A percentile compares a stretch with the other conserved stretches of the same genome.
These are phyloP conservation scores for Gonapodya prolifera DNA, from an alignment of 192 early-diverging fungal species.

Conservation along the genomic window DNA sequence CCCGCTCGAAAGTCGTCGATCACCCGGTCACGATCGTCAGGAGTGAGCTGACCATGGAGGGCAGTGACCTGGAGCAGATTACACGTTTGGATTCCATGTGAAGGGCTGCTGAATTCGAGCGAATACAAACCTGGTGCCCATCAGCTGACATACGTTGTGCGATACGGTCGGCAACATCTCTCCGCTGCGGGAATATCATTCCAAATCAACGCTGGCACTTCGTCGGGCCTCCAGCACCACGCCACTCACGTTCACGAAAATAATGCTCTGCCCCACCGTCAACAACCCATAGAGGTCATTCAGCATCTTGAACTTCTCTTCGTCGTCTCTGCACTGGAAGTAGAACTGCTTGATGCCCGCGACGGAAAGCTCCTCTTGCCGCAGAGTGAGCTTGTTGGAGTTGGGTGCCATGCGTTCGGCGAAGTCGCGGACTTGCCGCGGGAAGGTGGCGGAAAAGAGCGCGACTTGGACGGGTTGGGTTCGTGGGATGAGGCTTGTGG, in stretches of 20 bases:
- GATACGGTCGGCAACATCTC: slow-evolving; percentile 56
- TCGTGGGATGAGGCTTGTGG: slow-evolving; percentile 45
- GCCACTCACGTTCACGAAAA: slow-evolving; percentile 70
- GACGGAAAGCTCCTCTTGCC: slow-evolving; percentile 80
- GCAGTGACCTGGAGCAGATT: too few species aligned
- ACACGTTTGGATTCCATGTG: too few species aligned
- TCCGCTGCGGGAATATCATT: too few species aligned
- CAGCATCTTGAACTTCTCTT: slow-evolving; percentile 71
- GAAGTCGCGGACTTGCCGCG: slow-evolving; percentile 59
- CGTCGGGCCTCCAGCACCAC: neutral
- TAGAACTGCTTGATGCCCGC: slow-evolving; percentile 94
- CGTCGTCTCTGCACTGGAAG: slow-evolving; percentile 72
- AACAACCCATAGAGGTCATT: slow-evolving; percentile 63
- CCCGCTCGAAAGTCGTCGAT: slow-evolving; percentile 91
- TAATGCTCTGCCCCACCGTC: slow-evolving; percentile 91
- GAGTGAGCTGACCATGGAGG: slow-evolving; percentile 70
- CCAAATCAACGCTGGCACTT: neutral
- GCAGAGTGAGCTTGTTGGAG: slow-evolving; percentile 76
- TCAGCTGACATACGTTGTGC: slow-evolving; percentile 57
- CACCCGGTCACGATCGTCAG: slow-evolving; percentile 68
- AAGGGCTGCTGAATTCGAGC: too few species aligned
- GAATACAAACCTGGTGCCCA: too few species aligned
- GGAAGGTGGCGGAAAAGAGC: slow-evolving; percentile 93
- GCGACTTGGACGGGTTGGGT: slow-evolving; percentile 66
- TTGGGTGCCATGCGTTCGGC: slow-evolving; percentile 68